Base-by-base conservation (phyloP, 805 yeast species). In the Barnettozyma botsteinii region DNA sequence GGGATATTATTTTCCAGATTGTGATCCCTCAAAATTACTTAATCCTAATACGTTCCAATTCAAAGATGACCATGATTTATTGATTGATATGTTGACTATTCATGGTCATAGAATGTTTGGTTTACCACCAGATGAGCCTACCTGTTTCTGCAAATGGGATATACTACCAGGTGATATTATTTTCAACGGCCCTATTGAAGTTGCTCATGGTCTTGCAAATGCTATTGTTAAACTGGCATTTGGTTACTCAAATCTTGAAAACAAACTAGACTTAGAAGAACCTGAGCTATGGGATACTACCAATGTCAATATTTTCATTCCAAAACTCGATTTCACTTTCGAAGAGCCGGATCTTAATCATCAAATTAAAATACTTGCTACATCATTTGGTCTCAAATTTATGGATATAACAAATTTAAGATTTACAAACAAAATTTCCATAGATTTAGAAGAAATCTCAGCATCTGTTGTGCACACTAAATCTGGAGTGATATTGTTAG, bases 101-200 rank as follows among this genome's bases (percentile, higher is more conserved):
- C 94, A 85, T 59, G 94, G 96, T 1, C 96, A 91, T 59, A 70
- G 98, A 53, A 79, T 89, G 80, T 87, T 87, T 65, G 98, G 98
- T 0, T 57, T 87, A 3, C 96, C 96, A 0, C 97, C 97, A 0
- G 66, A 70, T 7, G 95, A 86, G 55, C 87, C 91, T 1, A 86
- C 97, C 0, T 93, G 85, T 56, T 78, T 75, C 47, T 88, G 96
- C 53, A 81, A 85, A 44, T 93, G 98, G 98, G 89, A 83, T 43
- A 77, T 93, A 49, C 75, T 73, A 21, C 55, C 82, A 1, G 95
- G 89, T 9, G 66, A 65, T 5, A 62, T 88, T 5, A 41, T 50
- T 1, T 60, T 85, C 11, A 70, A 77, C 41, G 73, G 85, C 1
- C 62, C 69, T 9, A 65, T 79, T 0, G 42, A 51, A 4, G 70